Evolutionary conservation across 2,329 filamentous ascomycete species (phyloP).

Genomic region (Cladosporium sp.): DNA sequence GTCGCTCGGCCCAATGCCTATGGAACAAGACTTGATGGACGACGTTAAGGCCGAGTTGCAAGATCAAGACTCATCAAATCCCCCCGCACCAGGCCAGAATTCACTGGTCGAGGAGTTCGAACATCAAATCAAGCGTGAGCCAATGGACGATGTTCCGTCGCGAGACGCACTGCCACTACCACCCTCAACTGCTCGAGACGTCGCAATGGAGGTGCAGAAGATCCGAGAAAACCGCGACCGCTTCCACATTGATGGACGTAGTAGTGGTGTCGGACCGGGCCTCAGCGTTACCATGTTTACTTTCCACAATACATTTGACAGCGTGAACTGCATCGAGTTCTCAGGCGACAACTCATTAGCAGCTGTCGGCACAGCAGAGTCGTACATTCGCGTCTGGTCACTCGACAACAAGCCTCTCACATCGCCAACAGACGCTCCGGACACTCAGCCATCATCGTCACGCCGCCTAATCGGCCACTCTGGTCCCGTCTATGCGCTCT

Average conservation of each 20-base stretch:
- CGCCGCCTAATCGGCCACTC: conserved; percentile 79
- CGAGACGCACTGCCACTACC: conserved; percentile 80
- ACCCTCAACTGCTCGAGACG: conserved; percentile 81
- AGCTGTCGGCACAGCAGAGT: conserved; percentile 85
- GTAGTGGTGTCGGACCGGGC: conserved; percentile 75
- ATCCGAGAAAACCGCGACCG: conserved; percentile 89
- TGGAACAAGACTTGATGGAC: conserved; percentile 75
- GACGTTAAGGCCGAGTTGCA: conserved; percentile 84
- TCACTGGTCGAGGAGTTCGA: conserved; percentile 85
- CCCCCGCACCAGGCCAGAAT: conserved; percentile 65
- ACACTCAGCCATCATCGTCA: conserved; percentile 62
- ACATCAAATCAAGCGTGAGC: conserved; percentile 80
- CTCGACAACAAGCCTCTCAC: conserved; percentile 78
- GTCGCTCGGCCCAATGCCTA: conserved; percentile 74
- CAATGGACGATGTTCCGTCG: conserved; percentile 75
- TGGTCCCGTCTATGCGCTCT: conserved; percentile 80
- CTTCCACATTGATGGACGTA: conserved; percentile 80
- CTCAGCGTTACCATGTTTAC: conserved; percentile 96
- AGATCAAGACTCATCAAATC: conserved; percentile 75
- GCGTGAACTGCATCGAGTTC: conserved; percentile 90
- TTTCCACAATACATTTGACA: conserved; percentile 92
- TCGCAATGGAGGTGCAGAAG: conserved; percentile 90
- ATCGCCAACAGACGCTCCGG: conserved; percentile 58
- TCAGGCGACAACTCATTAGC: conserved; percentile 85
- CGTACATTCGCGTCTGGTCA: conserved; percentile 92